A percentile compares a stretch with the other conserved stretches of the same genome.
Conservation (phyloP, 768 basidiomycete genomes). For the Boletus pseudopeckii region DNA sequence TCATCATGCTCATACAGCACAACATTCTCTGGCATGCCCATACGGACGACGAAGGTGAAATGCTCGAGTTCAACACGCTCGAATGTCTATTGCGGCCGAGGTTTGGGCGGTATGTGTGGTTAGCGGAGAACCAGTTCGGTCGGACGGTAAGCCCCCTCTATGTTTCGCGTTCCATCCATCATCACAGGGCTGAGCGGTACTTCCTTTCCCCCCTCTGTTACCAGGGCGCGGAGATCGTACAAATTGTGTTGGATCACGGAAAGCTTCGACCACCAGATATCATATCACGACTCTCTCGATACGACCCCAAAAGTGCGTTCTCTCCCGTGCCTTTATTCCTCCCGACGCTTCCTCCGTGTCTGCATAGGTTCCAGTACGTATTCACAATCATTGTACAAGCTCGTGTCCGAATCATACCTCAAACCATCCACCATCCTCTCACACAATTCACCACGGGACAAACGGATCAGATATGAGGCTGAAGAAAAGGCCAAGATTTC, state of each 20-base stretch:
- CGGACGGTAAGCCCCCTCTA: slow-evolving; percentile 47
- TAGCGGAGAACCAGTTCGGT: slow-evolving; percentile 70
- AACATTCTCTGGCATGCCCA: slow-evolving; percentile 86
- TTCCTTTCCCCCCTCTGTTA: background rate
- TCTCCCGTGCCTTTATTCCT: slow-evolving; percentile 9
- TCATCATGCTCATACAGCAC: slow-evolving; percentile 85
- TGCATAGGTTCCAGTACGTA: slow-evolving; percentile 41
- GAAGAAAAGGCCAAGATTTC: slow-evolving; percentile 73
- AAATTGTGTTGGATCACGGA: slow-evolving; percentile 77
- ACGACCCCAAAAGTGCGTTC: slow-evolving; percentile 56
- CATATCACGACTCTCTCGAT: slow-evolving; percentile 45
- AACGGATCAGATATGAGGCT: slow-evolving; percentile 72
- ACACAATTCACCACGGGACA: slow-evolving; percentile 77
- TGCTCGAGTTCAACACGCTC: slow-evolving; percentile 77
- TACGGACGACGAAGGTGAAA: slow-evolving; percentile 66
- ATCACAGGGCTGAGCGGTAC: background rate
- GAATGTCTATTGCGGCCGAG: slow-evolving; percentile 80
- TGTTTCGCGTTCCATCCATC: background rate
- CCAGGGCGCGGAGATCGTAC: slow-evolving; percentile 75
- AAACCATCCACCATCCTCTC: slow-evolving; percentile 76
- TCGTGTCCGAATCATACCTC: slow-evolving; percentile 71
- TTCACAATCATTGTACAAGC: slow-evolving; percentile 59
- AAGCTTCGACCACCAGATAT: slow-evolving; percentile 79
- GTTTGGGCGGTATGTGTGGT: slow-evolving; percentile 79
- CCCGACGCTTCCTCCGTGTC: background rate